Evolutionary conservation across 176 grass and related monocot genomes (phyloP), one percentile per base, ranked within the genome.

Genomic region (Rhynchospora breviuscula): DNA sequence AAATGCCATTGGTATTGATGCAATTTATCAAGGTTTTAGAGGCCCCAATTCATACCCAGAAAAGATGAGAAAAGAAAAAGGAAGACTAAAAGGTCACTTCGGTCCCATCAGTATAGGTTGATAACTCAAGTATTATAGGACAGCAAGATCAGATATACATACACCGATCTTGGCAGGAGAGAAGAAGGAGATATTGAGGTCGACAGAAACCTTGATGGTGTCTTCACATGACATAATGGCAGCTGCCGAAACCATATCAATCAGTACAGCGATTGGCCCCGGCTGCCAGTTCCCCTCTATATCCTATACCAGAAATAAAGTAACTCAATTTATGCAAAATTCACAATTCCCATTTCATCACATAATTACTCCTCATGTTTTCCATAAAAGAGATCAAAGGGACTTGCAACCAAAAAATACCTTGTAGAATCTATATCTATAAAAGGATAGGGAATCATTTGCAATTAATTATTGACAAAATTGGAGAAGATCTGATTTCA

Each of bases 171-270:
- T 78, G 62, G 76, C 85, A n/a, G 74, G 74, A 45, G 45, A 80
- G 62, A 70, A 86, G 63, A 80, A 86, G 59, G 63, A 86, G 44
- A 86, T 81, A 56, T 86, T 61, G 22, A 86, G 43, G 59, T 86
- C 71, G 57, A 86, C 76, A 6, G 85, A 49, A 23, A 86, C 46
- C 61, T 80, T 86, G 61, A 86, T 86, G 59, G 64, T 64, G 21
- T 22, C 76, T 59, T 86, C 85, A 18, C 14, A 59, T 8, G 85
- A 67, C 85, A 86, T 80, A 45, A 86, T 71, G 19, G 85, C 43
- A 26, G 85, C 76, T 8, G 85, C 76, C 11, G 75, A 59, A 22
- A 81, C 76, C 62, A 80, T 5, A 29, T 81, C 76, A 22, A 86
- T 86, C 22, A 86, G 10, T 18, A 61, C 43, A 18, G 63, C 85